Evolutionary conservation across 495 filamentous ascomycete species (phyloP).

Genomic region (Daldinia caldariorum): DNA sequence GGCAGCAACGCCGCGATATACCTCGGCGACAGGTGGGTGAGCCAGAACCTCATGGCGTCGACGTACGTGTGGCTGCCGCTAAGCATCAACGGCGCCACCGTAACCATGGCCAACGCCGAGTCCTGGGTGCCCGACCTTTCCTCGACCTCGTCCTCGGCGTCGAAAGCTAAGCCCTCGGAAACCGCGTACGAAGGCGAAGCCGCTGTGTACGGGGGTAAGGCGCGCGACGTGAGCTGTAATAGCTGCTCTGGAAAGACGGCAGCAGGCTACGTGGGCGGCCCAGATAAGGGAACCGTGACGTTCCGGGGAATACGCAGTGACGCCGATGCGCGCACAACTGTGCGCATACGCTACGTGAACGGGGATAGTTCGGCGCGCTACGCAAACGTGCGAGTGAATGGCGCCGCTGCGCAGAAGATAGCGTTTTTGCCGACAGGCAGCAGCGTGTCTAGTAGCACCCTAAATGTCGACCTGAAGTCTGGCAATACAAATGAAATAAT

Average conservation of each 20-base stretch:
- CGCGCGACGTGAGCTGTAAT: conserved; percentile 54
- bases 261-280: conserved; percentile 66
- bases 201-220: conserved; percentile 48
- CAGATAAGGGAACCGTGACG: conserved; percentile 56
- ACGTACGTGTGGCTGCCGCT: conserved; percentile 76
- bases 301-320: conserved; percentile 58
- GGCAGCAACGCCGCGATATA: conserved; percentile 61
- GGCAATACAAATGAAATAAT: conserved; percentile 57
- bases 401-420: conserved; percentile 56
- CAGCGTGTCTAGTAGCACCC: conserved; percentile 45
- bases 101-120: conserved; percentile 60
- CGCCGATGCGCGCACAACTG: conserved; percentile 59
- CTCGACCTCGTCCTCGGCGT: conserved; percentile 42
- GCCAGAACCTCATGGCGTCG: conserved; percentile 64
- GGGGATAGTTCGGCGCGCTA: conserved; percentile 61
- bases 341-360: conserved; percentile 64
- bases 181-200: conserved; percentile 62
- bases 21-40: conserved; percentile 74
- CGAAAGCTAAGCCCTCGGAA: conserved; percentile 57
- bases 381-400: conserved; percentile 67
- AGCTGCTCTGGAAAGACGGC: conserved; percentile 57
- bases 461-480: conserved; percentile 57
- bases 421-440: conserved; percentile 60
- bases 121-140: conserved; percentile 60
- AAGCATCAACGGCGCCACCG: conserved; percentile 64